Evolutionary conservation across 306 rosid genomes (phyloP).

Genomic region (Vigna nakashimae): DNA sequence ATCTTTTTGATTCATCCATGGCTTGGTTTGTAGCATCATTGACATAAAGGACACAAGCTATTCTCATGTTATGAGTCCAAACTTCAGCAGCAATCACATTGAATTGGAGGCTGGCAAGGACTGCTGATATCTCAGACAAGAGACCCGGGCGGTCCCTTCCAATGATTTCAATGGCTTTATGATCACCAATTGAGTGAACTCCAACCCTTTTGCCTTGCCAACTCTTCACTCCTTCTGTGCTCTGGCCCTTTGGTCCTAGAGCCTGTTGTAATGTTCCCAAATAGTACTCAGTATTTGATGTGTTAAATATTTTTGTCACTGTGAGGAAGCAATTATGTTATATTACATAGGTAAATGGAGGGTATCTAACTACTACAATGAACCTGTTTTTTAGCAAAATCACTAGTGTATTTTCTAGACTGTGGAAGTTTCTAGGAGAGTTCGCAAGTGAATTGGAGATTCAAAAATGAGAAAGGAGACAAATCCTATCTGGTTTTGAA

Average conservation of each 20-base stretch:
- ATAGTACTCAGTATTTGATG: slow-evolving; percentile 46
- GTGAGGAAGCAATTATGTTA: neutral
- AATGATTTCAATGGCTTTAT: slow-evolving; percentile 71
- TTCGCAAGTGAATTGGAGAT: neutral
- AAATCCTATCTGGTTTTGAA: neutral
- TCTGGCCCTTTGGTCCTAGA: slow-evolving; percentile 84
- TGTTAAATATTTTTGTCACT: neutral
- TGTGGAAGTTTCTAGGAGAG: slow-evolving; percentile 1
- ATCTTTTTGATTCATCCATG: slow-evolving; percentile 57
- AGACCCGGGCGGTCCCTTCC: slow-evolving; percentile 88
- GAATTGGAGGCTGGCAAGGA: slow-evolving; percentile 70
- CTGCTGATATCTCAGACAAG: slow-evolving; percentile 82
- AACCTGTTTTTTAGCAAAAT: neutral
- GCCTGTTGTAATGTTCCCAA: slow-evolving; percentile 62
- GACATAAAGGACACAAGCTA: slow-evolving; percentile 77
- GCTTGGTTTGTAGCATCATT: slow-evolving; percentile 57
- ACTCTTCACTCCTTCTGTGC: slow-evolving; percentile 56
- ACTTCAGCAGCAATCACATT: slow-evolving; percentile 85
- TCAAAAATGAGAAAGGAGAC: neutral
- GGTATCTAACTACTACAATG: neutral
- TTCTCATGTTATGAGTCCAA: slow-evolving; percentile 80
- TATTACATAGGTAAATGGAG: neutral
- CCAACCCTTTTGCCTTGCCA: slow-evolving; percentile 72
- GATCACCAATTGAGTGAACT: slow-evolving; percentile 71
- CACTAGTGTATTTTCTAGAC: neutral